These are phyloP conservation scores for Picea engelmannii DNA, from an alignment of 83 land plant genomes.

Conservation along the genomic window DNA sequence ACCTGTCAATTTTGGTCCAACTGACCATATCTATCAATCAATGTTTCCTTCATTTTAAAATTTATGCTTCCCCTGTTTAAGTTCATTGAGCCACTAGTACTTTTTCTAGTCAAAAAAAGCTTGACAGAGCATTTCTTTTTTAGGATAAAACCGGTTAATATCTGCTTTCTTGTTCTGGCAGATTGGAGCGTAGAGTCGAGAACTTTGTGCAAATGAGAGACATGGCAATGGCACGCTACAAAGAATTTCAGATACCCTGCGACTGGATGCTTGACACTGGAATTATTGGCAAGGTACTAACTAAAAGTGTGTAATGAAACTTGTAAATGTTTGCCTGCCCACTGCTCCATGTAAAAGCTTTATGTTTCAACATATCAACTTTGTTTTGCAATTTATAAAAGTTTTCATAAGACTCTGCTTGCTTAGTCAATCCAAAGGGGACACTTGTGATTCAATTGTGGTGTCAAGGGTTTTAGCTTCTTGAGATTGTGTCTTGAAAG, in stretches of 20 bases:
- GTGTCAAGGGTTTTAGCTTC: background rate
- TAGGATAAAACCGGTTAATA: background rate
- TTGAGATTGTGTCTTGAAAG: too few relatives aligned
- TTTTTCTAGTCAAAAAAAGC: background rate
- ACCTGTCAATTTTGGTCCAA: background rate
- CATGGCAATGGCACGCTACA: slow-evolving; percentile 75
- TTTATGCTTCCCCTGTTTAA: background rate
- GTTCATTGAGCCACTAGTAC: background rate
- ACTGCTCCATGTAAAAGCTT: background rate
- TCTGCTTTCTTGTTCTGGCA: slow-evolving; percentile 26
- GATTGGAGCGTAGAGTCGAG: slow-evolving; percentile 88
- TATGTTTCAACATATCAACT: background rate
- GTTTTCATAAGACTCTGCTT: background rate
- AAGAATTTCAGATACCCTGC: slow-evolving; percentile 66
- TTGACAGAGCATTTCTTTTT: background rate
- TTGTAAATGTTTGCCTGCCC: too few relatives aligned
- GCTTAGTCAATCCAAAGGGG: too few relatives aligned
- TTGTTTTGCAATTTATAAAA: background rate
- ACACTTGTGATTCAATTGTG: background rate
- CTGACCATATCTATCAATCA: background rate
- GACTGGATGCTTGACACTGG: slow-evolving; percentile 97
- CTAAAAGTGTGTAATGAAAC: background rate
- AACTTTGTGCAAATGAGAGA: slow-evolving; percentile 79
- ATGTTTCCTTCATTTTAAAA: background rate
- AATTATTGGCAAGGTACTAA: slow-evolving; percentile 67